These are phyloP conservation scores for Coemansia sp. DNA, from an alignment of 192 early-diverging fungal genomes.

Conservation along the genomic window DNA sequence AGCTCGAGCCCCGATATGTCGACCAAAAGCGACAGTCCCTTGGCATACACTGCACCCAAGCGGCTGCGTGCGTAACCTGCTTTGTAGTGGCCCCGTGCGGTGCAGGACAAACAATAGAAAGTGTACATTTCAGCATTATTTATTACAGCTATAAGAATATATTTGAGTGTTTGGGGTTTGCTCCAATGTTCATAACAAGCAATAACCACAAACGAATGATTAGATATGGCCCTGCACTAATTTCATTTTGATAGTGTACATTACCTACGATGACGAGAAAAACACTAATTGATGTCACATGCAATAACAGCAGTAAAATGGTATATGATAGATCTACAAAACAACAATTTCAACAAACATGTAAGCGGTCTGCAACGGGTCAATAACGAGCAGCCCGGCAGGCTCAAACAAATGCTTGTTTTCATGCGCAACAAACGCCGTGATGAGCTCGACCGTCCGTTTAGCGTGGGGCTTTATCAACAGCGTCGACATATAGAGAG, in stretches of 20 bases:
- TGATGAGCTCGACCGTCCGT: constrained; percentile 36
- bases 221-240: too few species aligned
- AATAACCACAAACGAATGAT: neutral
- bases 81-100: too few species aligned
- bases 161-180: too few species aligned
- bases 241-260: too few species aligned
- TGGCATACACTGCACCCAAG: neutral
- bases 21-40: neutral
- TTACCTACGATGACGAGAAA: neutral
- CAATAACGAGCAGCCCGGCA: constrained; percentile 37
- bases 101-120: neutral
- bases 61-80: neutral
- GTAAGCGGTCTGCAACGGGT: constrained; percentile 55
- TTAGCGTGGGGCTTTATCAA: constrained; percentile 45
- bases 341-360: constrained; percentile 55
- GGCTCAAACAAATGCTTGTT: constrained; percentile 52
- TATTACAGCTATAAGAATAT: too few species aligned
- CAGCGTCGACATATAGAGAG: constrained; percentile 55
- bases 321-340: constrained; percentile 4
- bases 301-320: neutral
- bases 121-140: neutral
- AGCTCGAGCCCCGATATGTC: neutral
- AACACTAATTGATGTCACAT: neutral
- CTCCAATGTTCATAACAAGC: neutral
- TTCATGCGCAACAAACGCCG: constrained; percentile 25